Base-by-base conservation (phyloP, 768 basidiomycete genomes). In the Boletus rex-veris region DNA sequence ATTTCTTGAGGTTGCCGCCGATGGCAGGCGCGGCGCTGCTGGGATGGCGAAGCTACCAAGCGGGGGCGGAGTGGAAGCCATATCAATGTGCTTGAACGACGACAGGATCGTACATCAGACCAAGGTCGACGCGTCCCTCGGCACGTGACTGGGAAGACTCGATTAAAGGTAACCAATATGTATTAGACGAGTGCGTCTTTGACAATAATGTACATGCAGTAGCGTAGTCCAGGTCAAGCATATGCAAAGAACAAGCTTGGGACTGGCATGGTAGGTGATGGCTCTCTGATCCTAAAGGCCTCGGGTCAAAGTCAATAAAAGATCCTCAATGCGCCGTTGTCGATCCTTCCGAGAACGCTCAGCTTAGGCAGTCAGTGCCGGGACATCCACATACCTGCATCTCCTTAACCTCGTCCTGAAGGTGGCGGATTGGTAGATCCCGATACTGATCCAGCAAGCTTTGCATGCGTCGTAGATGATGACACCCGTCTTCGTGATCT, bases 391-490 rank as follows among this genome's bases (percentile, higher is more conserved):
- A 45, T 42, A 87, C 88, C 78, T 88, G 87, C 28, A 92, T 69
- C 64, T 92, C 90, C 65, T 84, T 89, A 81, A 93, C 86, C 68
- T 92, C 89, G 3, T 86, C 85, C 68, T 81, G 86, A 36, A 93
- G 71, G 57, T 71, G 78, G 35, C 80, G 76, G 18, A 90, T 80
- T 7, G 90, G 88, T 57, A 89, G 58, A 40, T 80, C 76, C 28
- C 77, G 76, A 42, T 87, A 77, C 46, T 83, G 82, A 43, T 88
- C 85, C 53, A 90, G 62, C 53, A 88, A 62, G 21, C 71, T 67
- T 67, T 91, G 87, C 38, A 91, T 66, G 53, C 77, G 75, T 58
- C 72, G 80, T 46, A 84, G 53, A 30, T 74, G 53, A 30, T 74
- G 78, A 7, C 73, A 72, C 54, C 80, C 82, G 19, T 28, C 40